phyloP scores from a whole-genome alignment of 768 basidiomycete genomes.

The Pholiota conissans region DNA sequence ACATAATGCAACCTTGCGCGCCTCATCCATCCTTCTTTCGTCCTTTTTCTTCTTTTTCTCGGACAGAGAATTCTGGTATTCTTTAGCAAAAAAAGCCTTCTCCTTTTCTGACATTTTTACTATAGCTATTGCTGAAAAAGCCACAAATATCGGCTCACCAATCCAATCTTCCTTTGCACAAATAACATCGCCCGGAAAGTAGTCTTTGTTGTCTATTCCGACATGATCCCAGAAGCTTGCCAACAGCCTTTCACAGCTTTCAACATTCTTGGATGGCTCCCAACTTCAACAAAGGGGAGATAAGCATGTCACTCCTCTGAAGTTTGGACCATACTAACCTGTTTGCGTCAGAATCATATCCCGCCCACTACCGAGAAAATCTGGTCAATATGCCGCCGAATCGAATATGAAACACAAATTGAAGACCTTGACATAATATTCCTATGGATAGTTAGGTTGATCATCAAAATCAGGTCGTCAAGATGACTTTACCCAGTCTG shows the following conservation, averaged over 20 bases:
- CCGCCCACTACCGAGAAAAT: conserved; percentile 55
- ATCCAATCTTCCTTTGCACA: conserved; percentile 58
- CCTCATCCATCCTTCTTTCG: too few relatives aligned
- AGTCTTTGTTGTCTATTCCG: conserved; percentile 58
- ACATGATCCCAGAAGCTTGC: conserved; percentile 65
- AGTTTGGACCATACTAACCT: conserved; percentile 38
- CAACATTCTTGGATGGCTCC: conserved; percentile 66
- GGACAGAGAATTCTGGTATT: conserved; percentile 21
- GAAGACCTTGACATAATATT: conserved; percentile 68
- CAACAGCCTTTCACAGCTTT: conserved; percentile 56
- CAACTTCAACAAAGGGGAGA: conserved; percentile 42
- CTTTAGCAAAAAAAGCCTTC: conserved; percentile 34
- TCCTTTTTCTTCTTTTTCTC: conserved; percentile 9
- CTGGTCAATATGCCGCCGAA: neutral
- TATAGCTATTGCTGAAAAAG: conserved; percentile 2
- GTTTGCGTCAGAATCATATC: conserved; percentile 55
- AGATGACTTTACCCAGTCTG: conserved; percentile 46
- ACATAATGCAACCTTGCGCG: neutral
- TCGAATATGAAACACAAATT: neutral
- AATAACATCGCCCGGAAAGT: conserved; percentile 43
- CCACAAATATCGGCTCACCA: conserved; percentile 32
- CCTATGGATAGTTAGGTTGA: conserved; percentile 28
- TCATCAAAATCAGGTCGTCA: neutral
- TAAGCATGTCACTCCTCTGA: conserved; percentile 1
- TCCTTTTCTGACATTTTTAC: conserved; percentile 33